These are phyloP conservation scores for Malassezia brasiliensis DNA, from an alignment of 1,284 basidiomycete genomes.

Conservation along the genomic window DNA sequence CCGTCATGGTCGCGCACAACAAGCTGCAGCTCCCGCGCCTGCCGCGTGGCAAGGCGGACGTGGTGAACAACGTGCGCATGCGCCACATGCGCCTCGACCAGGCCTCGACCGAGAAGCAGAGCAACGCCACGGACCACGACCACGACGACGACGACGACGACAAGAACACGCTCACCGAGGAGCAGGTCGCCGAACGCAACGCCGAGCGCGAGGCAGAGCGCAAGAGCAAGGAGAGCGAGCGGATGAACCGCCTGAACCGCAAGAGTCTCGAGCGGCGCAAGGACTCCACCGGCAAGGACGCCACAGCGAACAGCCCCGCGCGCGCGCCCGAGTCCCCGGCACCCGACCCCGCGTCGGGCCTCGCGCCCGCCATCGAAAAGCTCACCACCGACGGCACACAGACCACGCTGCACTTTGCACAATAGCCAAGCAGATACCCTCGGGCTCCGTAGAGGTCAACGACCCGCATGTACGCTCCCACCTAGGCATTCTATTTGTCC, in stretches of 20 bases:
- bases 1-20: constrained; percentile 62
- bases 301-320: too few species aligned
- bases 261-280: constrained; percentile 16
- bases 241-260: constrained; percentile 16
- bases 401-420: not conserved
- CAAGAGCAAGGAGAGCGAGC: not conserved
- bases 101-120: constrained; percentile 40
- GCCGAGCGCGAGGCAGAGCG: constrained; percentile 6
- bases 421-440: not conserved
- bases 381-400: not conserved
- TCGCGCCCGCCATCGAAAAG: not conserved
- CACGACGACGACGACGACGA: constrained; percentile 6
- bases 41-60: constrained; percentile 42
- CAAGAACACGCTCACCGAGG: not conserved
- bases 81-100: constrained; percentile 43
- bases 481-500: too few species aligned
- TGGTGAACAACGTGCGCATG: constrained; percentile 37
- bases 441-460: too few species aligned
- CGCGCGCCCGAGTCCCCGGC: not conserved
- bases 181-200: not conserved
- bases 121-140: constrained; percentile 18
- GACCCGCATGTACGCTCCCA: too few species aligned
- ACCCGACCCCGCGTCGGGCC: not conserved
- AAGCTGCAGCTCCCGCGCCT: constrained; percentile 38
- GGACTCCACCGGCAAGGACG: not conserved